Conservation (phyloP, 176 grass and related monocot species). For the Thinopyrum elongatum region DNA sequence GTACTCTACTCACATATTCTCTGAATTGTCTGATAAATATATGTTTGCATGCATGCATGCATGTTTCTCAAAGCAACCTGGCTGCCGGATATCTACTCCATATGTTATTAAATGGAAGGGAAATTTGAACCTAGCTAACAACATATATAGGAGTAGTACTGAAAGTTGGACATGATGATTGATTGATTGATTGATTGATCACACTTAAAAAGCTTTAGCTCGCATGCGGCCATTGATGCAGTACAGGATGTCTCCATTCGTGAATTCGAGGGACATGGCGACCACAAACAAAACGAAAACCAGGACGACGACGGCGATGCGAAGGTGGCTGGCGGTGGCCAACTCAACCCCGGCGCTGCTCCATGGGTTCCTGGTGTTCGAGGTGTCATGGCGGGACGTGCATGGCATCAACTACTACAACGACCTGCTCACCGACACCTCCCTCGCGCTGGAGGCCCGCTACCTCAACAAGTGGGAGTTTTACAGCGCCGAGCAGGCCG, state of each 20-base stretch:
- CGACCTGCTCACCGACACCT: slow-evolving; percentile 81
- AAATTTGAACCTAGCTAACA: too few species aligned
- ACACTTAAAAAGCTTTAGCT: not conserved
- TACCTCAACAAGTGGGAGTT: slow-evolving; percentile 98
- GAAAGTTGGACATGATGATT: too few species aligned
- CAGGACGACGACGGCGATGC: not conserved
- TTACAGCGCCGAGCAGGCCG: slow-evolving; percentile 69
- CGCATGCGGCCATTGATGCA: slow-evolving; percentile 17
- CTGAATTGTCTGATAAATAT: too few species aligned
- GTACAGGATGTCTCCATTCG: slow-evolving; percentile 95
- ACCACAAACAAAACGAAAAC: not conserved
- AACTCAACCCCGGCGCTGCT: slow-evolving; percentile 50
- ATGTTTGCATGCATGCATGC: too few species aligned
- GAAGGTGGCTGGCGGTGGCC: slow-evolving; percentile 49
- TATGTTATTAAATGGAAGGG: too few species aligned
- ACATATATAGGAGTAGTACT: too few species aligned
- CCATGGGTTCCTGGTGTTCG: slow-evolving; percentile 89
- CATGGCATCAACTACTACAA: slow-evolving; percentile 95
- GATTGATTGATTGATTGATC: too few species aligned
- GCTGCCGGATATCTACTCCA: too few species aligned
- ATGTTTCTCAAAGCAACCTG: too few species aligned
- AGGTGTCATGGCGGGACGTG: slow-evolving; percentile 81
- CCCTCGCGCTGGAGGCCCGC: slow-evolving; percentile 74
- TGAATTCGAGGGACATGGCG: slow-evolving; percentile 36
- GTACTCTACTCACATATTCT: too few species aligned